phyloP scores from a whole-genome alignment of 768 basidiomycete genomes.

The Sporobolomyces phaffii region DNA sequence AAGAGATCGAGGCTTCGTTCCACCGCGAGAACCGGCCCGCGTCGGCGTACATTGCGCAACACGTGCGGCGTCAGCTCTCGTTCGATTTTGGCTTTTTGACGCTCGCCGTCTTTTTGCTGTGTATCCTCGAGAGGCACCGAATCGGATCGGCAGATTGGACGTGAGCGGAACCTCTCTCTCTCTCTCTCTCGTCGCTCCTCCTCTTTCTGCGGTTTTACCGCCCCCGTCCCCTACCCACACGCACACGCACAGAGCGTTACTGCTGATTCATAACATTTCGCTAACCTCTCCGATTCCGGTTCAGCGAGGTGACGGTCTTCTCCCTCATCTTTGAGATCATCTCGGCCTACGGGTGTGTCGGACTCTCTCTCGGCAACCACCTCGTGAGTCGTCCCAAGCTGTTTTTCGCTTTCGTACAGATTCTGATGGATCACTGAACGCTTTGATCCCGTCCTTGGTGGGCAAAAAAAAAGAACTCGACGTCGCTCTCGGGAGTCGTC shows the following conservation, averaged over 20 bases:
- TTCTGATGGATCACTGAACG: too few species aligned
- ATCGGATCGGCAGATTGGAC: constrained; percentile 15
- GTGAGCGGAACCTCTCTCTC: constrained; percentile 9
- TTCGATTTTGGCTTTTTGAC: constrained; percentile 99
- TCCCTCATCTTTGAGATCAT: constrained; percentile 58
- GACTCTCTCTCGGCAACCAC: constrained; percentile 81
- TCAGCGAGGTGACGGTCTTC: constrained; percentile 37
- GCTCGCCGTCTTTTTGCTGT: constrained; percentile 75
- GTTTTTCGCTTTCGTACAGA: too few species aligned
- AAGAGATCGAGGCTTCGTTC: constrained; percentile 22
- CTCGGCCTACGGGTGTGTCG: constrained; percentile 69
- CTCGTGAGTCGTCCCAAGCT: too few species aligned
- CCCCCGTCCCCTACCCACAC: too few species aligned
- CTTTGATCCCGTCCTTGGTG: too few species aligned
- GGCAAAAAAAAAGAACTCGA: too few species aligned
- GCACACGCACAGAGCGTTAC: too few species aligned
- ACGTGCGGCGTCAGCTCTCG: constrained; percentile 77
- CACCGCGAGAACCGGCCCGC: constrained; percentile 18
- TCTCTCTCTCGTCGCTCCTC: not conserved
- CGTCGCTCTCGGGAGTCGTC: constrained; percentile 72
- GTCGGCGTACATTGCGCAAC: constrained; percentile 47
- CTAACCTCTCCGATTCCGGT: not conserved
- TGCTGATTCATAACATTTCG: too few species aligned
- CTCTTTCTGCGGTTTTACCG: too few species aligned
- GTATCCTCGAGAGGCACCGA: constrained; percentile 66